Evolutionary conservation across 2,329 filamentous ascomycete genomes (phyloP).

Genomic region (Kalaharituber pfeilii): DNA sequence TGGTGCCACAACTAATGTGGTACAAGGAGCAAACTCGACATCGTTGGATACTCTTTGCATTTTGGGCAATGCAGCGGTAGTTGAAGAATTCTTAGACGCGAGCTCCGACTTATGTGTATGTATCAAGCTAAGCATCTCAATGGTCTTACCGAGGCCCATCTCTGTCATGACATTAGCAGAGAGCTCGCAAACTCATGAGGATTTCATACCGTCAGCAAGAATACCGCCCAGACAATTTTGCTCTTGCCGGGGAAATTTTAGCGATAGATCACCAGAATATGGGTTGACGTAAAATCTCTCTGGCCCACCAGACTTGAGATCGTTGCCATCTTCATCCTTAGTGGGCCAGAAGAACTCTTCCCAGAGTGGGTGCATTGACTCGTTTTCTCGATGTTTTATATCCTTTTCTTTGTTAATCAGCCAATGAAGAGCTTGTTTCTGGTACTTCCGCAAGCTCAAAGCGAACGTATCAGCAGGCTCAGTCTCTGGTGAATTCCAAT

Average conservation of each 20-base stretch:
- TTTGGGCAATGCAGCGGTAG: conserved; percentile 13
- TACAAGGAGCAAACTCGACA: conserved; percentile 58
- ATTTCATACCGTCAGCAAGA: conserved; percentile 48
- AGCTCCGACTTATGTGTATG: conserved; percentile 59
- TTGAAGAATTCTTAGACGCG: conserved; percentile 1
- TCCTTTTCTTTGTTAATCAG: conserved; percentile 80
- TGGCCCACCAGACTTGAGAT: conserved; percentile 50
- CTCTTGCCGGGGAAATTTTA: conserved; percentile 83
- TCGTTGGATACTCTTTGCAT: conserved; percentile 4
- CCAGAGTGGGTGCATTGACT: conserved; percentile 93
- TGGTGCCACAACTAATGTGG: conserved; percentile 86
- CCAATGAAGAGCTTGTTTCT: conserved; percentile 90
- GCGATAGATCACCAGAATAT: conserved; percentile 81
- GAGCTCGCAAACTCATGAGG: not conserved
- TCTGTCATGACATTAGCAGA: conserved; percentile 32
- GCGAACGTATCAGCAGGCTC: conserved; percentile 68
- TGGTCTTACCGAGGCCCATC: conserved; percentile 96
- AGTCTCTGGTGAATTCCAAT: conserved; percentile 76
- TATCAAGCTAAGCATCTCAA: conserved; percentile 90
- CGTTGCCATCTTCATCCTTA: conserved; percentile 71
- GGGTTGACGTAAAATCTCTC: conserved; percentile 84
- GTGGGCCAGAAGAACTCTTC: conserved; percentile 84
- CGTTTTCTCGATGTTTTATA: conserved; percentile 35
- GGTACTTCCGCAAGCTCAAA: conserved; percentile 74
- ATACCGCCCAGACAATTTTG: conserved; percentile 90